These are phyloP conservation scores for Anethum foeniculum DNA, from an alignment of 140 eudicot species.

Conservation along the genomic window DNA sequence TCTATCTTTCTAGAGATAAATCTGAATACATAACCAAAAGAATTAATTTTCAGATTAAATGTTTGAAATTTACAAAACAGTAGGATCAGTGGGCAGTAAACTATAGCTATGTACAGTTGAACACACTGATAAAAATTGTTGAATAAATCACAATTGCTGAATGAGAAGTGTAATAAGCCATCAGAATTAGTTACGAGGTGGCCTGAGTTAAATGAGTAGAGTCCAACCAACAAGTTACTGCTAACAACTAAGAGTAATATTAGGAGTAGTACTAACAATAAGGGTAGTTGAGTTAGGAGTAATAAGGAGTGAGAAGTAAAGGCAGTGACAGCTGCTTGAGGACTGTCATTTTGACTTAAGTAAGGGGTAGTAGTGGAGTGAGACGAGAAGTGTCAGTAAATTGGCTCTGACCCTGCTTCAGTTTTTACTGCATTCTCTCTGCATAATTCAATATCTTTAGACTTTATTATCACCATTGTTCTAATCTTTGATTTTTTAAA, in stretches of 20 bases:
- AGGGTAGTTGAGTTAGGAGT: neutral
- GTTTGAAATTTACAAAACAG: no score
- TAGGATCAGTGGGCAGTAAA: no score
- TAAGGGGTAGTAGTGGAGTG: neutral
- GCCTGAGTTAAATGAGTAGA: neutral
- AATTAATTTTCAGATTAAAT: no score
- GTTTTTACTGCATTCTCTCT: constrained; percentile 3
- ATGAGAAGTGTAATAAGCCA: neutral
- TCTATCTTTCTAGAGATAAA: neutral
- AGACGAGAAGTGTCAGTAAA: constrained; percentile 17
- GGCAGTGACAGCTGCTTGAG: neutral
- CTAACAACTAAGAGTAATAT: neutral
- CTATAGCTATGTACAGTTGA: no score
- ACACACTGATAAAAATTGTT: no score
- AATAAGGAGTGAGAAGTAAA: neutral
- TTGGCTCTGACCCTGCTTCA: neutral
- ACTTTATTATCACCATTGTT: no score
- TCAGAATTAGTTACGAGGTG: neutral
- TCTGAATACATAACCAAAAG: neutral
- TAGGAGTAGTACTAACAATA: neutral
- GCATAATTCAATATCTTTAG: neutral
- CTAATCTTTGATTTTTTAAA: no score
- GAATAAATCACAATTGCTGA: no score
- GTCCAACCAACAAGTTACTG: neutral
- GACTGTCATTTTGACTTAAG: constrained; percentile 1